Base-by-base conservation (phyloP, 768 basidiomycete genomes). In the Boletus sp. region DNA sequence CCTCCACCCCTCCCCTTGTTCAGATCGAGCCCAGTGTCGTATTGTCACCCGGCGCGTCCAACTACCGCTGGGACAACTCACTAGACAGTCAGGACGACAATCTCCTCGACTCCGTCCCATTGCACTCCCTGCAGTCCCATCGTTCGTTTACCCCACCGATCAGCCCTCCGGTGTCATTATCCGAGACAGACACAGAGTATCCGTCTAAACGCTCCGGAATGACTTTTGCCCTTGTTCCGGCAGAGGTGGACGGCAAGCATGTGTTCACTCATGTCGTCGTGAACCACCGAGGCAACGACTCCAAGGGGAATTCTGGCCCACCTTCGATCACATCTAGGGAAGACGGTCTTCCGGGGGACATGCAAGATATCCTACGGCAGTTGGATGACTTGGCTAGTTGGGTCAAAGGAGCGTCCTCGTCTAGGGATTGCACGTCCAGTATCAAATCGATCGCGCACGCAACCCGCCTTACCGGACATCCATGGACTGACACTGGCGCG, bases 381-480 rank as follows among this genome's bases (percentile, higher is more conserved):
- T 50, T 70, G 38, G 69, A 70, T 34, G 62, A 69, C 38, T 33
- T 70, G 40, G 69, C 69, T 2, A 41, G 19, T 41, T 66, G 64
- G 69, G 57, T 72, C 47, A 66, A 51, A 33, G 46, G 50, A 27
- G 53, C 62, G 46, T 61, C 68, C 21, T 54, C 53, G 17, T 56
- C 64, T 17, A 39, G 47, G 47, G 50, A 56, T 33, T 40, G 42
- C 46, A 40, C 42, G 11, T 38, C 49, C 19, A 43, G 7, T 11
- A 7, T 47, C 34, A 47, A 13, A 7, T 39, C 57, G 10, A 41
- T 53, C 34, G 17, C 17, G 38, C 38, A 51, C 33, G 25, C 35
- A 25, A 43, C 44, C 19, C 34, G 21, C 49, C 44, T 45, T 23
- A 19, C 51, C 21, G 32, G 38, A 21, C 40, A 33, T 30, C n/a